Evolutionary conservation across 495 filamentous ascomycete genomes (phyloP).

Genomic region (Bathelium albidoporum): DNA sequence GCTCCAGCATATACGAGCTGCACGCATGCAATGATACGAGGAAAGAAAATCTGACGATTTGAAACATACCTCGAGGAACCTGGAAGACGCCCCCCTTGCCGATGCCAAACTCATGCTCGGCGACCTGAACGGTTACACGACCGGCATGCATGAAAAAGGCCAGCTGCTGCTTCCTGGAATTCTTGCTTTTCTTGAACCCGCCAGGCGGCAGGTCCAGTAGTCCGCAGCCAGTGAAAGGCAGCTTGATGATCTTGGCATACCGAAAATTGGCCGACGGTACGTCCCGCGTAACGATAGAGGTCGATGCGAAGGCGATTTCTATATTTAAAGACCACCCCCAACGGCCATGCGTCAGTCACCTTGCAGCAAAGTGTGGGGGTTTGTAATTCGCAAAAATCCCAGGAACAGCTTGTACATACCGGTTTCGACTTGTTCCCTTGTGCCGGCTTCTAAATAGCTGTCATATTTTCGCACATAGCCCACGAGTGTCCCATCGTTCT

Average conservation of each 20-base stretch:
- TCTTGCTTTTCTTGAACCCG: conserved; percentile 76
- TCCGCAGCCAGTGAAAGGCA: conserved; percentile 76
- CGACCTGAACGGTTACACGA: conserved; percentile 63
- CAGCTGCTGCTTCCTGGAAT: conserved; percentile 88
- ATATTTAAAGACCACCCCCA: neutral
- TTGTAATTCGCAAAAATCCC: neutral
- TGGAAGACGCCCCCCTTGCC: conserved; percentile 82
- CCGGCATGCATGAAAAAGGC: conserved; percentile 81
- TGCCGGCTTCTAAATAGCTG: neutral
- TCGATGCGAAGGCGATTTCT: conserved; percentile 67
- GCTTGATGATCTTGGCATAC: conserved; percentile 76
- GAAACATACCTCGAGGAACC: conserved; percentile 71
- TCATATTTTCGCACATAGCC: conserved; percentile 41
- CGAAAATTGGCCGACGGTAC: conserved; percentile 67
- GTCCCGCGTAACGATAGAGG: conserved; percentile 62
- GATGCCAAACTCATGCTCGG: conserved; percentile 73
- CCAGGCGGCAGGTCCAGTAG: conserved; percentile 79
- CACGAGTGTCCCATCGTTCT: conserved; percentile 44
- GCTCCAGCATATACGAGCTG: neutral
- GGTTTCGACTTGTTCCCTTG: neutral
- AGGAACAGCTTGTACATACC: neutral
- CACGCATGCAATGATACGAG: conserved; percentile 1
- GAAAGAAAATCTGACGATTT: conserved; percentile 30
- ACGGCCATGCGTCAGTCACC: neutral
- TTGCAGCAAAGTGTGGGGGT: neutral